phyloP scores from a whole-genome alignment of 2,329 filamentous ascomycete species.

The Clonostachys chloroleuca region DNA sequence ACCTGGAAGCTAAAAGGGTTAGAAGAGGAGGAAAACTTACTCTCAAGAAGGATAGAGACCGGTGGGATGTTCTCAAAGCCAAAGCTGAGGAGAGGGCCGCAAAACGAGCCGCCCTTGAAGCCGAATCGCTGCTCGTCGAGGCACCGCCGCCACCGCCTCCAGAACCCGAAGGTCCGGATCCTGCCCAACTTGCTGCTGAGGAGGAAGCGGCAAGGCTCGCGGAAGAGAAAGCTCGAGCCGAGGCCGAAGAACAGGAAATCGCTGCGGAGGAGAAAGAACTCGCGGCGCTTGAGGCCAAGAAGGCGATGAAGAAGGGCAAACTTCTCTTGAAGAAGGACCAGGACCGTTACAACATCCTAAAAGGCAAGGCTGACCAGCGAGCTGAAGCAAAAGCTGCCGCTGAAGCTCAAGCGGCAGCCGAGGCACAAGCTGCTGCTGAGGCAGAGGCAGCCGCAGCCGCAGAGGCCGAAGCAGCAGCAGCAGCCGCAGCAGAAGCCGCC shows the following conservation, averaged over 20 bases:
- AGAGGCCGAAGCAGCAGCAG: constrained; percentile 21
- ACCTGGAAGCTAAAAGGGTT: constrained; percentile 10
- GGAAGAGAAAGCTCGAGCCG: constrained; percentile 8
- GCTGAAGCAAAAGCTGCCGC: constrained; percentile 4
- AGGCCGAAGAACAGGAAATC: constrained; percentile 13
- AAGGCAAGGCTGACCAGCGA: constrained; percentile 9
- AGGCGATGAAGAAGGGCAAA: constrained; percentile 16
- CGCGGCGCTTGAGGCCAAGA: constrained; percentile 18
- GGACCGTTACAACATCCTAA: constrained; percentile 17
- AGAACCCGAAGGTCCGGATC: constrained; percentile 6
- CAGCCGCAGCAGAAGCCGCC: constrained; percentile 29
- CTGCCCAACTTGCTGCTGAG: constrained; percentile 9
- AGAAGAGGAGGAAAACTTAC: constrained; percentile 26
- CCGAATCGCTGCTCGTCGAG: background rate
- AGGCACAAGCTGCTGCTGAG: constrained; percentile 18
- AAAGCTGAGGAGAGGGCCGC: background rate
- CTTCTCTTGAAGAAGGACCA: constrained; percentile 12
- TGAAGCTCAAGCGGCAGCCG: constrained; percentile 19
- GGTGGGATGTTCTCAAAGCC: background rate
- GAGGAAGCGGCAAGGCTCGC: constrained; percentile 16
- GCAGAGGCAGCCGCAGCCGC: constrained; percentile 30
- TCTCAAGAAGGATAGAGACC: constrained; percentile 16
- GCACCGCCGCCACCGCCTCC: background rate
- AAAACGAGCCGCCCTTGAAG: background rate
- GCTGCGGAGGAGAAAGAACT: constrained; percentile 12